Evolutionary conservation across 768 basidiomycete genomes (phyloP).

Genomic region (Russula earlei): DNA sequence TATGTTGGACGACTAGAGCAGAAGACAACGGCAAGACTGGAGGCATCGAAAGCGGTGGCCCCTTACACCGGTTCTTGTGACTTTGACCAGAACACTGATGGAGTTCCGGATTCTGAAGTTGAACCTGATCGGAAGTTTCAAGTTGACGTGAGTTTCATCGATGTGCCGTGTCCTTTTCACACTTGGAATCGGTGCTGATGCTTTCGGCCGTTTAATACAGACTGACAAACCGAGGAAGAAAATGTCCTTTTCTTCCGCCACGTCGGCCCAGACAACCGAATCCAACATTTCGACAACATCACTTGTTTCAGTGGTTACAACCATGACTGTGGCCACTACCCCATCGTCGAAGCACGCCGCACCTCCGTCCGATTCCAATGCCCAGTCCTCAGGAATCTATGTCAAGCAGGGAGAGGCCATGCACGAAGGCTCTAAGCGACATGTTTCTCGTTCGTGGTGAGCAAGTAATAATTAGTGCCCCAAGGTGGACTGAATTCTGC

Average conservation of each 20-base stretch:
- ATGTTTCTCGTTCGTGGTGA: constrained; percentile 1
- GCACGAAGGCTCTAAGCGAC: background rate
- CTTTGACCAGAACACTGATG: constrained; percentile 5
- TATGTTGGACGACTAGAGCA: background rate
- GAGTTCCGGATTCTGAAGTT: constrained; percentile 15
- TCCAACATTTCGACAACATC: constrained; percentile 10
- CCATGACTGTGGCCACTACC: constrained; percentile 10
- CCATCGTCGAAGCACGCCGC: background rate
- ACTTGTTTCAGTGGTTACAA: constrained; percentile 3
- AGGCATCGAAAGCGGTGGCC: background rate
- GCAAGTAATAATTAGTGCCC: constrained; percentile 4
- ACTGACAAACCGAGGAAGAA: constrained; percentile 15
- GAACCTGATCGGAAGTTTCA: constrained; percentile 18
- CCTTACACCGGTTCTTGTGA: background rate
- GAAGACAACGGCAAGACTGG: background rate
- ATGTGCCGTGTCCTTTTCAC: too few species aligned
- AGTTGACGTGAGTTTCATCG: constrained; percentile 9
- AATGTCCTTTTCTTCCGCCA: constrained; percentile 8
- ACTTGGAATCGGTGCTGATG: background rate
- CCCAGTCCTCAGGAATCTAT: background rate
- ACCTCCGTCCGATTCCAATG: background rate
- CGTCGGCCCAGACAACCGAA: constrained; percentile 1
- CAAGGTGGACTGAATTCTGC: constrained; percentile 5
- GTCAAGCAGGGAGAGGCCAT: background rate
- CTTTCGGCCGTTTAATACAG: background rate